phyloP scores from a whole-genome alignment of 2,329 filamentous ascomycete genomes.

The Fonsecaea monophora region DNA sequence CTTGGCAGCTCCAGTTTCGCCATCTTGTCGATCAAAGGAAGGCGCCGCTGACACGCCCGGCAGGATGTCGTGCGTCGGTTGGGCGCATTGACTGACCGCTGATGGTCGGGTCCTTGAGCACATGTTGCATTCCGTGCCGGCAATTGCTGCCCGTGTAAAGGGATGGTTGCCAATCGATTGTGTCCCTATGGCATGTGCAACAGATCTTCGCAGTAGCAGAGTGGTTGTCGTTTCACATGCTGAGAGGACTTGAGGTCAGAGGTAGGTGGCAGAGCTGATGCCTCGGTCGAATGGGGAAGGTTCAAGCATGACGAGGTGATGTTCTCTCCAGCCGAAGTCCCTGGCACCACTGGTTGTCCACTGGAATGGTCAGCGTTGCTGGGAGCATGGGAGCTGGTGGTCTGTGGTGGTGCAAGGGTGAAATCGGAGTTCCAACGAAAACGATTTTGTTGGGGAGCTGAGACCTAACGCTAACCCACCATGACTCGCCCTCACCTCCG shows the following conservation, averaged over 20 bases:
- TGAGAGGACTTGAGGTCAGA: neutral
- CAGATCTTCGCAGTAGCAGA: neutral
- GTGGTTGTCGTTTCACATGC: neutral
- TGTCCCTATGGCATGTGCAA: neutral
- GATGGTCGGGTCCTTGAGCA: neutral
- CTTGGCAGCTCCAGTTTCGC: conserved; percentile 4
- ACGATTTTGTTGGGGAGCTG: conserved; percentile 32
- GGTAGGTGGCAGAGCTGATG: neutral
- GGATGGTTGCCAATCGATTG: neutral
- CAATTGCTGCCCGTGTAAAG: neutral
- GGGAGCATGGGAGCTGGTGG: neutral
- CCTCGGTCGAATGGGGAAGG: conserved; percentile 7
- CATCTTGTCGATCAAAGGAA: neutral
- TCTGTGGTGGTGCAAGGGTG: conserved; percentile 10
- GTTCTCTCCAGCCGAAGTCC: neutral
- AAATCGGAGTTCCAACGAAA: conserved; percentile 28
- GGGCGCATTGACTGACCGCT: conserved; percentile 2
- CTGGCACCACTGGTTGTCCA: neutral
- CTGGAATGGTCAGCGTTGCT: neutral
- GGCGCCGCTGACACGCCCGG: neutral
- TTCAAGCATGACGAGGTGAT: neutral
- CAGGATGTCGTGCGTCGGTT: neutral
- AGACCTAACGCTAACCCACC: conserved; percentile 22
- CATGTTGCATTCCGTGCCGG: neutral
- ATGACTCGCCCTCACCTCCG: neutral